Conservation (phyloP, 192 early-diverging fungal genomes). For the Coemansia sp. region DNA sequence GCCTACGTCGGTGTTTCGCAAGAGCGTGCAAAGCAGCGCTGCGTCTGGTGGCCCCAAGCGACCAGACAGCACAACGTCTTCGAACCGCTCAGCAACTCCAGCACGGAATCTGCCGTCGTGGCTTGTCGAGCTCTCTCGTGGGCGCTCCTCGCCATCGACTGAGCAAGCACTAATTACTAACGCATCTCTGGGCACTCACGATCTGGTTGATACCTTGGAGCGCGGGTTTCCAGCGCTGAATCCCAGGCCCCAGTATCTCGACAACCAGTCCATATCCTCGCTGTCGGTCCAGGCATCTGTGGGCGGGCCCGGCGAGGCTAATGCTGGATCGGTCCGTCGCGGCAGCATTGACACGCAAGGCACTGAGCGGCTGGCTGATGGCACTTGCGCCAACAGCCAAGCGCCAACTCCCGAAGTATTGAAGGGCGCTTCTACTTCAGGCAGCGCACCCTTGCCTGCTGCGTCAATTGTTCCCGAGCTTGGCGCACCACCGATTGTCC, state of each 20-base stretch:
- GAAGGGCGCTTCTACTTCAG: neutral
- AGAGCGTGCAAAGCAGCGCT: constrained; percentile 32
- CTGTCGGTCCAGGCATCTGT: constrained; percentile 47
- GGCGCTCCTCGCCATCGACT: constrained; percentile 21
- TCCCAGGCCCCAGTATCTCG: constrained; percentile 9
- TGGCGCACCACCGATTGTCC: neutral
- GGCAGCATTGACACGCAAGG: constrained; percentile 15
- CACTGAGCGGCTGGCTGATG: constrained; percentile 4
- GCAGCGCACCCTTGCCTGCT: neutral
- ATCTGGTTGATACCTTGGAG: constrained; percentile 41
- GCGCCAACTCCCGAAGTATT: constrained; percentile 2
- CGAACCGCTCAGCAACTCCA: constrained; percentile 36
- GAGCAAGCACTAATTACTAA: constrained; percentile 7
- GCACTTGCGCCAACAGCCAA: neutral
- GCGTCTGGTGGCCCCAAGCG: constrained; percentile 15
- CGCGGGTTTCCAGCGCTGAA: constrained; percentile 39
- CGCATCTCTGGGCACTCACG: constrained; percentile 32
- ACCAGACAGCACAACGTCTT: constrained; percentile 24
- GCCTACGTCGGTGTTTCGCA: constrained; percentile 53
- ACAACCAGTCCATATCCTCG: constrained; percentile 45
- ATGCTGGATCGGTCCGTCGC: constrained; percentile 20
- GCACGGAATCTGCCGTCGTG: constrained; percentile 46
- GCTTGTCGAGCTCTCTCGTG: constrained; percentile 50
- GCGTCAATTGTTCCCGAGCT: neutral
- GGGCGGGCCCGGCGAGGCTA: constrained; percentile 27